Percentiles rank a stretch among this genome's conserved stretches.
These are phyloP conservation scores for Pulveroboletus sp. DNA, from an alignment of 768 basidiomycete genomes.

Conservation along the genomic window DNA sequence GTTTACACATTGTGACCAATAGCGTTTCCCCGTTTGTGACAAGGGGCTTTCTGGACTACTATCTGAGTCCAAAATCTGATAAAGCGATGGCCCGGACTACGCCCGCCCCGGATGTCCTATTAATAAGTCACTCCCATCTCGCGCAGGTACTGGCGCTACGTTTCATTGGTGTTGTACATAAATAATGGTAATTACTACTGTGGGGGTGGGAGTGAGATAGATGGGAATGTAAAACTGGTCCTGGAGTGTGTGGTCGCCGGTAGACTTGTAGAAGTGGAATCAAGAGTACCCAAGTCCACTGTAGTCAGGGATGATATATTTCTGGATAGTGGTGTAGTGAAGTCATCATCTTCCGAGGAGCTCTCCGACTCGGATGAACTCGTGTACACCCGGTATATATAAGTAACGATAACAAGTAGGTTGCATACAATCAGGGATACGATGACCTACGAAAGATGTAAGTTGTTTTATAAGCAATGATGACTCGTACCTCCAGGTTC, in stretches of 20 bases:
- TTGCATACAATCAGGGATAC: slow-evolving; percentile 8
- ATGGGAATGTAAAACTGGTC: neutral
- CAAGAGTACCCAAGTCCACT: neutral
- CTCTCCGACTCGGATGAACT: neutral
- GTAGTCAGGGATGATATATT: neutral
- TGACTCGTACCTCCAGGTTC: slow-evolving; percentile 4
- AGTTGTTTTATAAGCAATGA: neutral
- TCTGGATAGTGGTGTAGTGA: neutral
- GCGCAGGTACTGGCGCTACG: no score
- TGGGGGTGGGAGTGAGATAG: no score
- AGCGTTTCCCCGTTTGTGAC: no score
- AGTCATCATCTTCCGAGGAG: slow-evolving; percentile 9
- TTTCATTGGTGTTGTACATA: no score
- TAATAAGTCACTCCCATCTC: no score
- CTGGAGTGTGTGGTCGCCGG: neutral
- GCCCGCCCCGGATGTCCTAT: no score
- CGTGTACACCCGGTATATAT: neutral
- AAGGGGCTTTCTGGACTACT: no score
- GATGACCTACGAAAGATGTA: neutral
- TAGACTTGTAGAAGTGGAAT: neutral
- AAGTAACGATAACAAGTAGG: slow-evolving; percentile 7
- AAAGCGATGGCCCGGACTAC: no score
- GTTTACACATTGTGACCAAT: no score
- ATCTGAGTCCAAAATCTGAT: no score
- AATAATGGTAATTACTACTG: no score